phyloP scores from a whole-genome alignment of 495 filamentous ascomycete species.

The Penicillium silybi region DNA sequence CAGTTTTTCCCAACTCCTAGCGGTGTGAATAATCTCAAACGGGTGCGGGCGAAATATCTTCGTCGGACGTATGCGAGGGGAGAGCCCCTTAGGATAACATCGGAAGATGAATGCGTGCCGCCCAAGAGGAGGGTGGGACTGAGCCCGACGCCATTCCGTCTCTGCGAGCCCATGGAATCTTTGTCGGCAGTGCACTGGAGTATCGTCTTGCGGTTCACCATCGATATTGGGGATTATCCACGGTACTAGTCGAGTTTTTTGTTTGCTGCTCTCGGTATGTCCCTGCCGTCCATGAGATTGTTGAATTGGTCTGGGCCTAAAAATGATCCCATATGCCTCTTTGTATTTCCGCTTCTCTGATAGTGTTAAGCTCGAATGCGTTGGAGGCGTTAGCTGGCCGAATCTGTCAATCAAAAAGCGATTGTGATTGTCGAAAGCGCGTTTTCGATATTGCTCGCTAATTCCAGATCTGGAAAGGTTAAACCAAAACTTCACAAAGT shows the following conservation, averaged over 20 bases:
- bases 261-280: neutral
- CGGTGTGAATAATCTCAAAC: slow-evolving; percentile 1
- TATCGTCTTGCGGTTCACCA: neutral
- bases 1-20: neutral
- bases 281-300: neutral
- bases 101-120: slow-evolving; percentile 1
- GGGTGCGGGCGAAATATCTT: slow-evolving; percentile 6
- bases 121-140: neutral
- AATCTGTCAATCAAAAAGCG: neutral
- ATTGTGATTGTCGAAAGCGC: neutral
- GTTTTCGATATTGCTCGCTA: neutral
- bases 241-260: neutral
- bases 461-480: neutral
- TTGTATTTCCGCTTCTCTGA: neutral
- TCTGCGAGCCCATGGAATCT: neutral
- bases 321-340: neutral
- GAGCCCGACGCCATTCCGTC: neutral
- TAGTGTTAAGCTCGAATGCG: no score
- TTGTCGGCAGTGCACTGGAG: neutral
- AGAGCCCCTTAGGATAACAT: slow-evolving; percentile 4
- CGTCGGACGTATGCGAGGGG: slow-evolving; percentile 6
- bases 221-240: neutral
- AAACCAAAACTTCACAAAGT: slow-evolving; percentile 4
- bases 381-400: neutral
- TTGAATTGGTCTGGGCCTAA: neutral